phyloP scores from a whole-genome alignment of 805 yeast genomes.

The Saccharomycopsis synnaedendra region DNA sequence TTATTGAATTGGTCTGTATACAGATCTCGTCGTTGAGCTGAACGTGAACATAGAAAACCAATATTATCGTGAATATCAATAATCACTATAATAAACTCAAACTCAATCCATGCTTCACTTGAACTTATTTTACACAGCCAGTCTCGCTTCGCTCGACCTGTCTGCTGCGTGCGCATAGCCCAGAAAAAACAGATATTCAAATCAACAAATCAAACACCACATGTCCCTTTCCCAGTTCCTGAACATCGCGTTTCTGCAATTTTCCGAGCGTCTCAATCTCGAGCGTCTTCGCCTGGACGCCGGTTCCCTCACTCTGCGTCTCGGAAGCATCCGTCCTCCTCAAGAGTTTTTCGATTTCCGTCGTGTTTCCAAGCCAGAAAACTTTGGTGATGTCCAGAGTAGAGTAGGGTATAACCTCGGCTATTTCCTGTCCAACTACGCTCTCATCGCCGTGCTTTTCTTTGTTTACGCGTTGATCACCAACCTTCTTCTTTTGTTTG shows the following conservation, averaged over 20 bases:
- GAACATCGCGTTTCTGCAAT: constrained; percentile 24
- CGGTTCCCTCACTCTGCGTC: constrained; percentile 43
- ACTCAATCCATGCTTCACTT: too few relatives aligned
- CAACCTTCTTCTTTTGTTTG: constrained; percentile 75
- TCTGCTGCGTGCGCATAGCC: background rate
- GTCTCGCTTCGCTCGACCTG: background rate
- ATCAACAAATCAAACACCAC: background rate
- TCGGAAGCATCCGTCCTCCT: constrained; percentile 73
- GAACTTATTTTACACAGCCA: background rate
- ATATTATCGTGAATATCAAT: too few relatives aligned
- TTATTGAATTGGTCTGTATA: too few relatives aligned
- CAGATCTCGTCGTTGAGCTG: too few relatives aligned
- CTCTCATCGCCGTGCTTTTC: constrained; percentile 57
- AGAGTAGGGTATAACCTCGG: constrained; percentile 81
- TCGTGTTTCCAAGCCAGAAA: constrained; percentile 82
- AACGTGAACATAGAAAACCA: too few relatives aligned
- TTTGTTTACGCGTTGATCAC: constrained; percentile 81
- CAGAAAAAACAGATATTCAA: background rate
- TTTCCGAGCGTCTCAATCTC: constrained; percentile 36
- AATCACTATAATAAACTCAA: too few relatives aligned
- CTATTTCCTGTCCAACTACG: constrained; percentile 81
- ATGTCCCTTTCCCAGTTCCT: constrained; percentile 18
- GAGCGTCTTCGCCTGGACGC: constrained; percentile 40
- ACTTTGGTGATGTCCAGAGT: constrained; percentile 80
- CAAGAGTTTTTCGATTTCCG: constrained; percentile 90